Evolutionary conservation across 495 filamentous ascomycete genomes (phyloP).

Genomic region (Aspergillus avenaceus): DNA sequence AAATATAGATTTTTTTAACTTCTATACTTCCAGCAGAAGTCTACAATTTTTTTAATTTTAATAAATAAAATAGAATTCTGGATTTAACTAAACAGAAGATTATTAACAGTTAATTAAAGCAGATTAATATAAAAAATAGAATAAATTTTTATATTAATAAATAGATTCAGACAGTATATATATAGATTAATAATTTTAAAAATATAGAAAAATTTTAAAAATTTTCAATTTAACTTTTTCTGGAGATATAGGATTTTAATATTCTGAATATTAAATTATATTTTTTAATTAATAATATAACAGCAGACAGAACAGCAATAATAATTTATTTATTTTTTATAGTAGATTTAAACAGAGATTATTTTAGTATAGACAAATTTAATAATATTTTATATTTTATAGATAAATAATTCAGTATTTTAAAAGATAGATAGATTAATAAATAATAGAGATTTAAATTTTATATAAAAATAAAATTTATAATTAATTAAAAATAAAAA

Average conservation of each 20-base stretch:
- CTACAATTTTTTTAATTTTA: not conserved
- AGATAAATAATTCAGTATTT: not conserved
- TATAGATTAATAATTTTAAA: too few species aligned
- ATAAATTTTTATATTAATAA: not conserved
- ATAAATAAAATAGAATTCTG: not conserved
- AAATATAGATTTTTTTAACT: not conserved
- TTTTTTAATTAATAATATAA: too few species aligned
- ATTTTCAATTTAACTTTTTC: too few species aligned
- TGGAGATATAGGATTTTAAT: too few species aligned
- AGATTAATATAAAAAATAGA: not conserved
- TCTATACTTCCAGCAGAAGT: too few species aligned
- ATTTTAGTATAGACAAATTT: not conserved
- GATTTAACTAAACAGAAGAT: not conserved
- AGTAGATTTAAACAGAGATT: too few species aligned
- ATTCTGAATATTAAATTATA: not conserved
- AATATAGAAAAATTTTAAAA: too few species aligned
- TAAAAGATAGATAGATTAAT: not conserved
- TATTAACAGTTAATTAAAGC: not conserved
- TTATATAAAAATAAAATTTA: constrained; percentile 3
- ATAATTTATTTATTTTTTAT: too few species aligned
- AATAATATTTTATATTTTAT: too few species aligned
- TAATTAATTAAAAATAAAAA: not conserved
- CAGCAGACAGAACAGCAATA: too few species aligned
- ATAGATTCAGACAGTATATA: not conserved
- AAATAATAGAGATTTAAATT: not conserved